Evolutionary conservation across 2,329 filamentous ascomycete genomes (phyloP), one percentile per base, ranked within the genome.

Genomic region (Hypocrella siamensis): DNA sequence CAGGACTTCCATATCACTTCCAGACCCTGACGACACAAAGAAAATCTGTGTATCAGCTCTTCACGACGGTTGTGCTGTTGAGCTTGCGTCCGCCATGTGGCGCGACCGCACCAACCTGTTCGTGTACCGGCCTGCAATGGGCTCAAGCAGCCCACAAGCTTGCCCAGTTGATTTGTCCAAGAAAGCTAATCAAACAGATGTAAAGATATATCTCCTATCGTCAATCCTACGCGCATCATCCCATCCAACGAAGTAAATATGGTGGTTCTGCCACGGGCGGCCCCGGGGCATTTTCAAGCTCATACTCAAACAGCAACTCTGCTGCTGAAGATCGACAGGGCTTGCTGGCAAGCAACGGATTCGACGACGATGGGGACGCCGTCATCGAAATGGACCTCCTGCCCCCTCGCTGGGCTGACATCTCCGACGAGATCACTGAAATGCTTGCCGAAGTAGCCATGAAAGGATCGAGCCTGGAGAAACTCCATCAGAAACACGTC

Each of bases 21-120:
- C n/a, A n/a, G n/a, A n/a, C n/a, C n/a, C n/a, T n/a, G n/a, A n/a
- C n/a, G n/a, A n/a, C n/a, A n/a, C n/a, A n/a, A n/a, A n/a, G n/a
- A n/a, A n/a, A n/a, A n/a, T n/a, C n/a, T n/a, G n/a, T n/a, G n/a
- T n/a, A 11, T 14, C 4, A 12, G n/a, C n/a, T 14, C n/a, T 10
- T 14, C n/a, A 14, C n/a, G n/a, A 12, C 3, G 25, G 25, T 14
- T 26, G 3, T 3, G 8, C 7, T 26, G 25, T 7, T 4, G 7
- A 14, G 15, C n/a, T 11, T 47, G 60, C 61, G 64, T 68, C 67
- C 75, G 78, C 70, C 63, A 93, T 93, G 84, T 98, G 86, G 86
- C 84, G 90, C 66, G 90, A 98, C 70, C 80, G 90, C 61, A 98
- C 90, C 46, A 98, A 96, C 56, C 80, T 98, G 85, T 94, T 75